Evolutionary conservation across 352 stramenopile species (phyloP).

Genomic region (Globisporangium radiosum): DNA sequence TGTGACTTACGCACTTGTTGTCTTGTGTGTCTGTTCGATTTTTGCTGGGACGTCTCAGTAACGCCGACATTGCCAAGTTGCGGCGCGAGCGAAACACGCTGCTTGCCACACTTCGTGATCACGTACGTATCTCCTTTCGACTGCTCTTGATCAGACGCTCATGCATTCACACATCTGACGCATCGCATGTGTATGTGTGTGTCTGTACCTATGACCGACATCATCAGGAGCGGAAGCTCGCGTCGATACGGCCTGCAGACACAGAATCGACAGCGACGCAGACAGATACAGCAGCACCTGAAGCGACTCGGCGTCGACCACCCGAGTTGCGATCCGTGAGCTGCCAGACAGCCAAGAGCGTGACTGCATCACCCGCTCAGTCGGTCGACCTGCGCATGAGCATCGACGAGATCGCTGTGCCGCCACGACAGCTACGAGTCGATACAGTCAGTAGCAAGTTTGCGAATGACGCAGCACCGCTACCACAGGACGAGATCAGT

Average conservation of each 20-base stretch:
- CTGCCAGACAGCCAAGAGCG: constrained; percentile 2
- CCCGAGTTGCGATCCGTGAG: constrained; percentile 1
- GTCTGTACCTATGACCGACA: neutral
- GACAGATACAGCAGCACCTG: neutral
- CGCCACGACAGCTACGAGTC: neutral
- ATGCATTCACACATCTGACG: too few relatives aligned
- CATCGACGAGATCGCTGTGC: constrained; percentile 23
- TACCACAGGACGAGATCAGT: constrained; percentile 21
- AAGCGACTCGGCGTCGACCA: too few relatives aligned
- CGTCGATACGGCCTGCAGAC: neutral
- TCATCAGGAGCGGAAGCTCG: neutral
- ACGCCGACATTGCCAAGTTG: constrained; percentile 48
- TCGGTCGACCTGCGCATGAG: constrained; percentile 18
- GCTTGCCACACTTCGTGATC: constrained; percentile 44
- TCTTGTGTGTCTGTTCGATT: neutral
- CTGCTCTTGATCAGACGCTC: too few relatives aligned
- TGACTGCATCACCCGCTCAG: neutral
- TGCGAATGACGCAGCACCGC: neutral
- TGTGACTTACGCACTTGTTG: neutral
- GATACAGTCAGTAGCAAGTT: neutral
- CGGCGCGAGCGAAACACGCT: constrained; percentile 62
- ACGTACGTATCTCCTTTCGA: constrained; percentile 11
- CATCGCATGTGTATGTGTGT: neutral
- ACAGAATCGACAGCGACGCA: neutral
- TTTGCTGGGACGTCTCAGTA: constrained; percentile 20